Percentiles rank a stretch among this genome's conserved stretches.
Conservation (phyloP, 441 rosid genomes). For the Hura crepitans region DNA sequence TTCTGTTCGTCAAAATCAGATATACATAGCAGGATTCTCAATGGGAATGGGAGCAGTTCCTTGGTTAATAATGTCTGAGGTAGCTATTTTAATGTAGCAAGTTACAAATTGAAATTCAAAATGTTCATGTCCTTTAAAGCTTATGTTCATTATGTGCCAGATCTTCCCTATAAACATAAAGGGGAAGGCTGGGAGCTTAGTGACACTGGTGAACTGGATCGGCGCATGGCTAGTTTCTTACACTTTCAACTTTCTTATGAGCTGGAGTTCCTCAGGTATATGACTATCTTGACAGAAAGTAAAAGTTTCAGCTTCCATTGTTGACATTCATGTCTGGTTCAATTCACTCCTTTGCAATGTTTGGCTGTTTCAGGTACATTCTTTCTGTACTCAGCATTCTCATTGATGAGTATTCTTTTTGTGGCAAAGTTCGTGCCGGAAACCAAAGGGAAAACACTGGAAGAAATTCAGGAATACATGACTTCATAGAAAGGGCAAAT, state of each 20-base stretch:
- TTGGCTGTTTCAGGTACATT: constrained; percentile 59
- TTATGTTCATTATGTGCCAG: constrained; percentile 31
- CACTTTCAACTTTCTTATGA: constrained; percentile 78
- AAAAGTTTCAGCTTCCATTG: neutral
- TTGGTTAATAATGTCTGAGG: constrained; percentile 98
- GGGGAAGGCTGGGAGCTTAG: constrained; percentile 85
- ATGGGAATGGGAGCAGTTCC: constrained; percentile 95
- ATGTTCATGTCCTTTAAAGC: neutral
- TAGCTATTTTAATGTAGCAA: constrained; percentile 18
- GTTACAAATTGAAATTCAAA: neutral
- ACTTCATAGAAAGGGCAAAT: constrained; percentile 30
- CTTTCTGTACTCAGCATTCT: constrained; percentile 60
- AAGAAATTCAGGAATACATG: constrained; percentile 75
- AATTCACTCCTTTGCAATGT: neutral
- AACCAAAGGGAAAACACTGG: constrained; percentile 87
- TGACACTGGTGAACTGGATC: constrained; percentile 81
- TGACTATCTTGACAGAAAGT: neutral
- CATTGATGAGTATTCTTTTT: constrained; percentile 52
- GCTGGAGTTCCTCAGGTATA: constrained; percentile 74
- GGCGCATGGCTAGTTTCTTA: constrained; percentile 91
- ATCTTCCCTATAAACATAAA: constrained; percentile 81
- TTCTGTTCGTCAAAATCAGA: constrained; percentile 31
- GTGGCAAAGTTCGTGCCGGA: constrained; percentile 81
- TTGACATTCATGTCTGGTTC: neutral
- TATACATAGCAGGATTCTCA: constrained; percentile 61